These are phyloP conservation scores for Sporobolus alterniflorus DNA, from an alignment of 202 grass and related monocot species.

Conservation along the genomic window DNA sequence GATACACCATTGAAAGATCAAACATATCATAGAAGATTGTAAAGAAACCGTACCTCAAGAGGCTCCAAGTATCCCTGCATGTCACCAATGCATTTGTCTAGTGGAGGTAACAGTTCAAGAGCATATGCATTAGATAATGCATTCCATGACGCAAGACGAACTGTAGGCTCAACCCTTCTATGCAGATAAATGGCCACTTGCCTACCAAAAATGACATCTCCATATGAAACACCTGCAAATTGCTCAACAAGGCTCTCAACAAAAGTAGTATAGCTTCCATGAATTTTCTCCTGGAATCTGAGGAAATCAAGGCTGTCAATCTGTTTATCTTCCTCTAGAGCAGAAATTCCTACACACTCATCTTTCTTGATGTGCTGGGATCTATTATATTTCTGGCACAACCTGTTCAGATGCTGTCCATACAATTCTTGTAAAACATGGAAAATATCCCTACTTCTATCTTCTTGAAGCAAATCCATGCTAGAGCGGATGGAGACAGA, in stretches of 20 bases:
- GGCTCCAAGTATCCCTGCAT: constrained; percentile 81
- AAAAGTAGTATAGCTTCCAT: constrained; percentile 92
- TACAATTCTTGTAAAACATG: constrained; percentile 86
- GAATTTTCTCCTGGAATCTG: constrained; percentile 80
- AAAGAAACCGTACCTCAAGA: constrained; percentile 67
- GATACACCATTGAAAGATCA: constrained; percentile 3
- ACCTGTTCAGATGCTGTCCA: constrained; percentile 47
- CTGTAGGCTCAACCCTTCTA: constrained; percentile 55
- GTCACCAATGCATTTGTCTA: constrained; percentile 74
- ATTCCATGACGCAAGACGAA: constrained; percentile 82
- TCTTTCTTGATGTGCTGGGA: constrained; percentile 28
- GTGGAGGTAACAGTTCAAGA: constrained; percentile 81
- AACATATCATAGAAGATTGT: constrained; percentile 19
- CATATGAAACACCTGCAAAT: constrained; percentile 85
- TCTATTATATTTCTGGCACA: constrained; percentile 33
- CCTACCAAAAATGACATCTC: constrained; percentile 78
- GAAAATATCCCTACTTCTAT: constrained; percentile 78
- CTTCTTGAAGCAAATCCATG: constrained; percentile 84
- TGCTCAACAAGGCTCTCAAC: constrained; percentile 81
- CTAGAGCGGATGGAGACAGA: constrained; percentile 64
- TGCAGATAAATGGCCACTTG: constrained; percentile 95
- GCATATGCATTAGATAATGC: constrained; percentile 66
- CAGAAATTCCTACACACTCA: neutral
- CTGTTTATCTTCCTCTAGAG: constrained; percentile 26
- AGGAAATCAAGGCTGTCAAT: constrained; percentile 48